Percentiles rank a stretch among this genome's conserved stretches.
phyloP scores from a whole-genome alignment of 768 basidiomycete genomes.

The Phylloporus sp. region DNA sequence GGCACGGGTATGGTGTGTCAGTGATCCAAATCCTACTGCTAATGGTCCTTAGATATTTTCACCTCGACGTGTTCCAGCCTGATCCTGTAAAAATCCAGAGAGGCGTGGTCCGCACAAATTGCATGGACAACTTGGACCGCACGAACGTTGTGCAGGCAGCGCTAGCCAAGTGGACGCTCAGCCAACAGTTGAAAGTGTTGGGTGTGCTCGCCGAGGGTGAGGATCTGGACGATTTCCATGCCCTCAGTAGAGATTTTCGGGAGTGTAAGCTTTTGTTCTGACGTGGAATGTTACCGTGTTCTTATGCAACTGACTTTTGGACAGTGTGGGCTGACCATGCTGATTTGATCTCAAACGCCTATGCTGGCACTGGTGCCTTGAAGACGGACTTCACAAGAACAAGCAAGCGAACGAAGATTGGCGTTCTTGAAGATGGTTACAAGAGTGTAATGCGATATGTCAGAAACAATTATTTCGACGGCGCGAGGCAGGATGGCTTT shows the following conservation, averaged over 20 bases:
- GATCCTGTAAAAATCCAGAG: conserved; percentile 56
- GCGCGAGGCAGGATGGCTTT: conserved; percentile 88
- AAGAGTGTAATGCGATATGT: conserved; percentile 84
- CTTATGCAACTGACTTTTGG: conserved; percentile 8
- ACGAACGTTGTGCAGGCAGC: conserved; percentile 96
- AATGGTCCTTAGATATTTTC: conserved; percentile 61
- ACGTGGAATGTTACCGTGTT: not conserved
- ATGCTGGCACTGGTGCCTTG: conserved; percentile 91
- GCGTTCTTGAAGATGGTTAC: conserved; percentile 76
- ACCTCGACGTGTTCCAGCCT: conserved; percentile 45
- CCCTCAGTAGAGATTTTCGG: conserved; percentile 77
- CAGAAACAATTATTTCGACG: conserved; percentile 97
- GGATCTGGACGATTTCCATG: conserved; percentile 75
- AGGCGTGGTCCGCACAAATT: conserved; percentile 88
- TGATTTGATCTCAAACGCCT: conserved; percentile 82
- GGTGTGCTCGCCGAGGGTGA: conserved; percentile 70
- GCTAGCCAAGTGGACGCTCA: conserved; percentile 80
- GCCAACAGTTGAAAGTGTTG: conserved; percentile 65
- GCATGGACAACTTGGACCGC: conserved; percentile 95
- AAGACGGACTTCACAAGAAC: conserved; percentile 97
- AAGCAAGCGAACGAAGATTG: conserved; percentile 79
- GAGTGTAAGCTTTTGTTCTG: conserved; percentile 56
- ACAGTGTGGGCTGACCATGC: conserved; percentile 98
- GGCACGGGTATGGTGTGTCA: conserved; percentile 50
- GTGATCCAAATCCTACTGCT: conserved; percentile 1